These are phyloP conservation scores for Saccharomyces hybrid DNA, from an alignment of 1,139 yeast genomes.

Conservation along the genomic window DNA sequence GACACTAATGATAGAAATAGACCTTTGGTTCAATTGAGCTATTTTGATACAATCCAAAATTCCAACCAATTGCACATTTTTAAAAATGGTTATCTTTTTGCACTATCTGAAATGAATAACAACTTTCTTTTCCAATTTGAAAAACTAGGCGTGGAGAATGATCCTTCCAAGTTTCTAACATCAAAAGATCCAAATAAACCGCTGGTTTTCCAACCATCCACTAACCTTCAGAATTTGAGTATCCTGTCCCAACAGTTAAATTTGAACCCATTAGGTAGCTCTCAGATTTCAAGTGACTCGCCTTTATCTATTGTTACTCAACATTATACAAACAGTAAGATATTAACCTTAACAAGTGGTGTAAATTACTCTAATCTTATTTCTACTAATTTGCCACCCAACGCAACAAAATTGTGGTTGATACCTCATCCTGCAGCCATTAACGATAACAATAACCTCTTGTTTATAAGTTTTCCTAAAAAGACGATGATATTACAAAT, in stretches of 20 bases:
- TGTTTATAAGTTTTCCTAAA: constrained; percentile 29
- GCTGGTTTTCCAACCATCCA: constrained; percentile 29
- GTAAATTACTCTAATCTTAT: constrained; percentile 20
- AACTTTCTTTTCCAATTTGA: constrained; percentile 70
- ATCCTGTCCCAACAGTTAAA: constrained; percentile 47
- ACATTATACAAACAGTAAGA: constrained; percentile 23
- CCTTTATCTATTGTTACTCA: constrained; percentile 25
- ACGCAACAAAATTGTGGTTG: constrained; percentile 25
- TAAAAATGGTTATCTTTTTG: constrained; percentile 68
- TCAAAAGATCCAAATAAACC: constrained; percentile 30
- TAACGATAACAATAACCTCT: constrained; percentile 23
- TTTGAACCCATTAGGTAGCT: constrained; percentile 51
- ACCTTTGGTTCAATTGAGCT: constrained; percentile 42
- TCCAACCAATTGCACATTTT: constrained; percentile 52
- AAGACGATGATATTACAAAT: constrained; percentile 19
- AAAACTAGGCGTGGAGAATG: constrained; percentile 55
- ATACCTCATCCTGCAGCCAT: constrained; percentile 6
- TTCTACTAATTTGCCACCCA: constrained; percentile 24
- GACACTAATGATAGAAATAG: constrained; percentile 34
- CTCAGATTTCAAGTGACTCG: constrained; percentile 32
- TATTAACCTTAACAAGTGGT: constrained; percentile 25
- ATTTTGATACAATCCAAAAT: constrained; percentile 69
- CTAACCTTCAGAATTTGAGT: constrained; percentile 49
- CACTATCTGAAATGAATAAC: constrained; percentile 55
- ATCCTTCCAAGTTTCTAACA: constrained; percentile 29